These are phyloP conservation scores for Monascus ruber DNA, from an alignment of 2,329 filamentous ascomycete genomes.

Conservation along the genomic window DNA sequence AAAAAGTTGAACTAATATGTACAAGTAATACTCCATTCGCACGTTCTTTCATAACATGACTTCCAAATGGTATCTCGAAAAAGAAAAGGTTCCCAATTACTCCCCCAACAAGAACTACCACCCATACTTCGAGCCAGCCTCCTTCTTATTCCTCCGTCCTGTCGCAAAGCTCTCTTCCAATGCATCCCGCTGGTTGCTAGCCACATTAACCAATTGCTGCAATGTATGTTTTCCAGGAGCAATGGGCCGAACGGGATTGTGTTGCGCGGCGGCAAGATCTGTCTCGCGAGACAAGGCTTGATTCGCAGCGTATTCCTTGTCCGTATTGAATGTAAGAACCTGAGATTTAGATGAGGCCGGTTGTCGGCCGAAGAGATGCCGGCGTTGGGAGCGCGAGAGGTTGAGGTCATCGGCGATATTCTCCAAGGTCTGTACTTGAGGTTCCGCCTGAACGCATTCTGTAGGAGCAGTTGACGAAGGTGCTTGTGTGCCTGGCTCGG, in stretches of 20 bases:
- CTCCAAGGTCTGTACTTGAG: conserved; percentile 46
- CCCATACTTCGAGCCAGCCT: conserved; percentile 73
- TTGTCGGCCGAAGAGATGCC: conserved; percentile 73
- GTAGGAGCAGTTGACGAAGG: conserved; percentile 5
- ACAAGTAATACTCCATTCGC: too few relatives aligned
- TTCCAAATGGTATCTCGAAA: too few relatives aligned
- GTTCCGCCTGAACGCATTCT: conserved; percentile 4
- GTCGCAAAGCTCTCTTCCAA: conserved; percentile 85
- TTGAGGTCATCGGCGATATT: conserved; percentile 67
- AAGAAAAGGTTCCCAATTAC: too few relatives aligned
- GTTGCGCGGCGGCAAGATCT: conserved; percentile 41
- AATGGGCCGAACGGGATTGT: conserved; percentile 73
- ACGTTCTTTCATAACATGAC: too few relatives aligned
- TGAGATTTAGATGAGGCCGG: conserved; percentile 43
- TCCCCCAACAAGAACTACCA: conserved; percentile 42
- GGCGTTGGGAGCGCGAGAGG: conserved; percentile 61
- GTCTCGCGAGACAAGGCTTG: conserved; percentile 60
- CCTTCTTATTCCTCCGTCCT: conserved; percentile 65
- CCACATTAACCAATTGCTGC: conserved; percentile 75
- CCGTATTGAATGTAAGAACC: conserved; percentile 79
- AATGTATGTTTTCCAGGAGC: conserved; percentile 83
- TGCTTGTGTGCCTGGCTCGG: conserved; percentile 1
- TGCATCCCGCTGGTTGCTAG: conserved; percentile 70
- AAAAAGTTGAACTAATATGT: too few relatives aligned
- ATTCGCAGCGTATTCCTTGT: conserved; percentile 76